Percentiles rank a stretch among this genome's conserved stretches.
Evolutionary conservation across 202 grass and related monocot species (phyloP).

Genomic region (Setaria viridis): DNA sequence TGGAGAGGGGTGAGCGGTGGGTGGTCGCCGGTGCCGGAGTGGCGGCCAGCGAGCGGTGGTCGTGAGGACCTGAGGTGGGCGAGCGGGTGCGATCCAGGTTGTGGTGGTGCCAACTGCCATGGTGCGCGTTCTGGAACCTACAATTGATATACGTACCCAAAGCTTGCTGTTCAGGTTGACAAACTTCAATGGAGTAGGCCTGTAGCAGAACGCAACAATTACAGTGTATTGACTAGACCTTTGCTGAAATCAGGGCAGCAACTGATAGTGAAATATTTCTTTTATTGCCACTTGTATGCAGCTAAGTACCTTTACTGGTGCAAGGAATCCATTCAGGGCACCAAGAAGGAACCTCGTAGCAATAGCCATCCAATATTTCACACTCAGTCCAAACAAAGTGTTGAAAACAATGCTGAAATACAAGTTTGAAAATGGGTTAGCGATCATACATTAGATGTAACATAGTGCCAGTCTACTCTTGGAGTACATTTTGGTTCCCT

Average conservation of each 20-base stretch:
- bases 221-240: not conserved
- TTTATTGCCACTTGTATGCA: not conserved
- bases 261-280: not conserved
- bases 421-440: not conserved
- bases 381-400: conserved; percentile 82
- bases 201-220: conserved; percentile 27
- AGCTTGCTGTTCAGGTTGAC: conserved; percentile 65
- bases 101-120: no score
- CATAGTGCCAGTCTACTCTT: not conserved
- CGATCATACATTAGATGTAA: not conserved
- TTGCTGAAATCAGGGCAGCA: not conserved
- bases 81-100: no score
- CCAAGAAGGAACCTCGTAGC: conserved; percentile 81
- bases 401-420: conserved; percentile 80
- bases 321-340: conserved; percentile 78
- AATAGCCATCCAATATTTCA: conserved; percentile 94
- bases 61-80: no score
- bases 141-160: conserved; percentile 59
- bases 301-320: conserved; percentile 65
- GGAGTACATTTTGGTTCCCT: no score
- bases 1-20: no score
- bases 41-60: no score
- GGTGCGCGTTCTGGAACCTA: conserved; percentile 20
- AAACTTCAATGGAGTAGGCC: conserved; percentile 88
- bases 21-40: no score